Base-by-base conservation (phyloP, 1,284 basidiomycete species). In the Phaffia rhodozyma region DNA sequence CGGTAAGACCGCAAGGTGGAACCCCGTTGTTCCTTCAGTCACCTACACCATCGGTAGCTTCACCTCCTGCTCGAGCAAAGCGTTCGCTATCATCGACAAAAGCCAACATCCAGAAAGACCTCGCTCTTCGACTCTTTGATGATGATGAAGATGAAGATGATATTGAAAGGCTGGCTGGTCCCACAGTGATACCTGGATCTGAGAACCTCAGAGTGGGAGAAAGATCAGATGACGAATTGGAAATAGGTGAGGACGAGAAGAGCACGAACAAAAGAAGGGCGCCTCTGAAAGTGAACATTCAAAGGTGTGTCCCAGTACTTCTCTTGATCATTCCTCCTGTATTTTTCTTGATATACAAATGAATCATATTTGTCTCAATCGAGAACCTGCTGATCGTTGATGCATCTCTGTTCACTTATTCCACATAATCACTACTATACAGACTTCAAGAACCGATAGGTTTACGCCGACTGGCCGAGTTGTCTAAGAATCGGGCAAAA, bases 401-500 rank as follows among this genome's bases (percentile, higher is more conserved):
- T 34, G 6, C 13, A 9, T 20, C 25, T 32, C 5, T 20, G 27
- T 29, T 43, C 30, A 27, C 54, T 62, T n/a, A 52, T 32, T 4
- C 48, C 49, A 32, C 27, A 62, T 27, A 55, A 43, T 53, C 47
- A 23, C 48, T 48, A 27, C 23, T 56, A 29, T 16, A 65, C 69
- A 79, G 78, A 32, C 73, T 97, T 62, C 75, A 91, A 7, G 83
- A 85, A 3, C 76, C 81, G 1, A 78, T 81, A 55, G 92, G 92
- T 0, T 85, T 97, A 67, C 87, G 87, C 0, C 80, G 82, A 54
- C 79, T 97, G 32, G 80, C 90, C 54, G 78, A 84, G 62, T 80
- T 85, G 61, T 81, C 85, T 21, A 87, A 87, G 75, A 77, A 82
- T 43, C 5, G 38, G 60, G 89, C 91, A 75, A 86, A 82, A 69